Evolutionary conservation across 305 asterid species (phyloP).

Genomic region (Solanum hybrid): DNA sequence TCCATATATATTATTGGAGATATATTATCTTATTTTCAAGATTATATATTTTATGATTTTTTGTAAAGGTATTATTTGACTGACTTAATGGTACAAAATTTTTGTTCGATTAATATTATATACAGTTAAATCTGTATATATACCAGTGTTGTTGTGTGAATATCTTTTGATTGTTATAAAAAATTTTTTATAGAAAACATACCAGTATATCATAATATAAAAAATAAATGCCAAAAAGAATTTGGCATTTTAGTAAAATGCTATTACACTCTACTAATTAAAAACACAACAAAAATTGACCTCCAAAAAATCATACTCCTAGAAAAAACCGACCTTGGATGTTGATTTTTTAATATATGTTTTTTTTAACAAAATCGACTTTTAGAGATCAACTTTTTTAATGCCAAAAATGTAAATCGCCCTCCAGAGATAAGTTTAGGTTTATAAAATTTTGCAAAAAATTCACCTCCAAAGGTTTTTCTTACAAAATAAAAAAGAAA

Average conservation of each 20-base stretch:
- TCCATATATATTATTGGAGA: background rate
- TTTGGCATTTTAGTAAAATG: background rate
- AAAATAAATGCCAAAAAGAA: background rate
- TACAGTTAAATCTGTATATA: background rate
- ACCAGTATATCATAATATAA: background rate
- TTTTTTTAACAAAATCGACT: background rate
- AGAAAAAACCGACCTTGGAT: background rate
- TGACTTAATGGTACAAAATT: background rate
- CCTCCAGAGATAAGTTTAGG: background rate
- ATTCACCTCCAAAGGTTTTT: background rate
- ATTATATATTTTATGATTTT: background rate
- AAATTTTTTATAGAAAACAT: background rate
- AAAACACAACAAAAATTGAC: background rate
- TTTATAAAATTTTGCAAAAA: background rate
- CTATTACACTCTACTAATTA: background rate
- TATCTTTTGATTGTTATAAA: background rate
- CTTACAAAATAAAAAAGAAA: background rate
- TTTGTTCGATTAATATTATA: background rate
- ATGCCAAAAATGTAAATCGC: background rate
- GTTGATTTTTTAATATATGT: background rate
- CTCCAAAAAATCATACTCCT: background rate
- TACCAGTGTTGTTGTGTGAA: background rate
- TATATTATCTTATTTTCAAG: background rate
- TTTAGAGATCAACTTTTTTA: background rate
- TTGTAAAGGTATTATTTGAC: fast-evolving